Conservation (phyloP, 441 rosid genomes). For the Bocquillonia castaneifolia region DNA sequence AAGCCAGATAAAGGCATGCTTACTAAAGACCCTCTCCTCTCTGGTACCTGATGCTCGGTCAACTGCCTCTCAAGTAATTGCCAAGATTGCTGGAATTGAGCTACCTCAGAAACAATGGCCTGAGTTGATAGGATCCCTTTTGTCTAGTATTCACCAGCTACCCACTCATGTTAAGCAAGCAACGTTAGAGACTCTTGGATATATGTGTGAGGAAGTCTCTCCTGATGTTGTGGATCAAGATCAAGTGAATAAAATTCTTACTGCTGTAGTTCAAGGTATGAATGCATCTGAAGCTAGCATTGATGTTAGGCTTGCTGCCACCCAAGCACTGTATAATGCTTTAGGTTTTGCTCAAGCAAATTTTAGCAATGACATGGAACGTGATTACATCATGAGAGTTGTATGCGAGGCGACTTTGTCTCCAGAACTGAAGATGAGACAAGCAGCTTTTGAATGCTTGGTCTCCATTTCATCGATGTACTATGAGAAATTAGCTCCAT, state of each 20-base stretch:
- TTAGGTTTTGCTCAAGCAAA: slow-evolving; percentile 54
- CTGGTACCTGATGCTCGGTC: slow-evolving; percentile 38
- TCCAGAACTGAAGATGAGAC: slow-evolving; percentile 41
- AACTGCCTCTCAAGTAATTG: slow-evolving; percentile 48
- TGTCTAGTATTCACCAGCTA: slow-evolving; percentile 40
- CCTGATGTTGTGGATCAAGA: slow-evolving; percentile 49
- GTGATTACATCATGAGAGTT: slow-evolving; percentile 55
- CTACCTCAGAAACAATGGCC: slow-evolving; percentile 57
- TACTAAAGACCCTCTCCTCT: slow-evolving; percentile 42
- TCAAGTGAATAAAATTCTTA: slow-evolving; percentile 49
- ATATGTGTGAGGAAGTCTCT: slow-evolving; percentile 56
- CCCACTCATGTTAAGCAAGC: slow-evolving; percentile 50
- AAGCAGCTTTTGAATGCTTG: slow-evolving; percentile 53
- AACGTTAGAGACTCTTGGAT: slow-evolving; percentile 53
- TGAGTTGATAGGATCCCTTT: slow-evolving; percentile 40
- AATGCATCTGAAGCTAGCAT: slow-evolving; percentile 39
- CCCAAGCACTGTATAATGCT: slow-evolving; percentile 45
- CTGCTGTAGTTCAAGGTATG: slow-evolving; percentile 59
- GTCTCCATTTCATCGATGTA: slow-evolving; percentile 53
- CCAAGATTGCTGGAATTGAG: slow-evolving; percentile 50
- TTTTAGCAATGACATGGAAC: slow-evolving; percentile 50
- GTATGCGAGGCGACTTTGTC: slow-evolving; percentile 46
- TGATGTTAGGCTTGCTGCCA: slow-evolving; percentile 53
- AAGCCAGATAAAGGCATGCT: slow-evolving; percentile 38
- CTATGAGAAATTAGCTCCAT: slow-evolving; percentile 44